Evolutionary conservation across 805 yeast species (phyloP), one percentile per base, ranked within the genome.

Genomic region (Ogataea naganishii): DNA sequence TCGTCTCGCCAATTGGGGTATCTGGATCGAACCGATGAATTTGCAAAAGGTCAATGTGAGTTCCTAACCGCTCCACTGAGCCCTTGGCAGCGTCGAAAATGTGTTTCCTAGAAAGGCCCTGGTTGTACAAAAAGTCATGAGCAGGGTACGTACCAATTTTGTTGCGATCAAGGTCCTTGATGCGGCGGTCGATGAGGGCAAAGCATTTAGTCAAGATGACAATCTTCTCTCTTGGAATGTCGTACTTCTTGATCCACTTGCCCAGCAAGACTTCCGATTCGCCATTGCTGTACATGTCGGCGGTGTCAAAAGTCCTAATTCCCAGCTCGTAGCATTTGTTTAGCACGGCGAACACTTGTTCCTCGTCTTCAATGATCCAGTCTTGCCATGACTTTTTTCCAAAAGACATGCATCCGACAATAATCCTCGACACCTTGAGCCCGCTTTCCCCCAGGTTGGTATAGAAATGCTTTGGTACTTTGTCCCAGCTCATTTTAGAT

Each of bases 371-470:
- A 10, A 62, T 35, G 14, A 58, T 56, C 69, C 69, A 66, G 4
- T 51, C 56, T 2, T 55, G 53, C 69, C 69, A 66, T 3, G 30
- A 24, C 36, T 62, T 64, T 12, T 34, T 32, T 8, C 78, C 77
- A 39, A 51, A 68, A 2, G 69, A 50, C 78, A 71, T 70, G 39
- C 74, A 69, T 7, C 79, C 80, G 7, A 71, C 64, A 31, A 72
- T 56, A 14, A 71, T 44, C 21, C 60, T 60, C 53, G 11, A 47
- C 56, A 68, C 69, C 64, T 8, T 20, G 32, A 5, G 37, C 15
- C 22, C 22, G 11, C n/a, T 20, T 20, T 20, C 22, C n/a, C 22
- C n/a, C 3, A 56, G 34, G 19, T 33, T 34, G 11, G 44, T 38
- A 24, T 43, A 46, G 7, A 42, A 31, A 1, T 38, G 32, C 18